These are phyloP conservation scores for Ceratocystis alfenasii DNA, from an alignment of 2,329 filamentous ascomycete species.

Conservation along the genomic window DNA sequence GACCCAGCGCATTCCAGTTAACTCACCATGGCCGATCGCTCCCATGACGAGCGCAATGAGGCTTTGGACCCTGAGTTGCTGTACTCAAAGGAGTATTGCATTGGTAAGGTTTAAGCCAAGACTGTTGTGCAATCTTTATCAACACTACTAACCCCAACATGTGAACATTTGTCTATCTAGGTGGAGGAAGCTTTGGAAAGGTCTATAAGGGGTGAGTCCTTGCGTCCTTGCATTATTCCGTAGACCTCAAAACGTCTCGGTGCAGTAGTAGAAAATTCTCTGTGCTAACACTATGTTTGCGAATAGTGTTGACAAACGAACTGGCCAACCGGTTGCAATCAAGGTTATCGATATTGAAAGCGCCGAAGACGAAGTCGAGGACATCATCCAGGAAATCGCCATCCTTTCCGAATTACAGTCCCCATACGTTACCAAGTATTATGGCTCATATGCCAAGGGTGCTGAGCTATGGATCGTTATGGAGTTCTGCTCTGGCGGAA, in stretches of 20 bases:
- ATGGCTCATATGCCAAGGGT: conserved; percentile 91
- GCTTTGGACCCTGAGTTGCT: conserved; percentile 74
- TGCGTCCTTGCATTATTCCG: too few species aligned
- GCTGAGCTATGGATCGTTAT: conserved; percentile 98
- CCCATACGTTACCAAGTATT: conserved; percentile 93
- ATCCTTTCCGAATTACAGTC: conserved; percentile 94
- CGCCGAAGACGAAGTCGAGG: conserved; percentile 97
- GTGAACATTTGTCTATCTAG: conserved; percentile 34
- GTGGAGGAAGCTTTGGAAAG: conserved; percentile 94
- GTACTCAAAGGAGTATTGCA: conserved; percentile 87
- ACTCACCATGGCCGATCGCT: conserved; percentile 37
- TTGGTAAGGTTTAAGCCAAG: conserved; percentile 44
- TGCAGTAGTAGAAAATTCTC: too few species aligned
- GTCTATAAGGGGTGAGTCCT: conserved; percentile 81
- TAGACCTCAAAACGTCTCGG: too few species aligned
- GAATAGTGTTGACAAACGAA: conserved; percentile 77
- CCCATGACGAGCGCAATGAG: conserved; percentile 39
- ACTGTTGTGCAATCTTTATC: conserved; percentile 16
- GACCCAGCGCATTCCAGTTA: conserved; percentile 15
- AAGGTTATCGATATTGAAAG: conserved; percentile 99
- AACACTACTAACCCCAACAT: conserved; percentile 25
- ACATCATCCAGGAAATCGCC: conserved; percentile 97
- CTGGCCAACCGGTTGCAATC: conserved; percentile 88
- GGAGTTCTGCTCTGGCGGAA: conserved; percentile 96
- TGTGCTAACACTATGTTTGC: background rate